Evolutionary conservation across 2,329 filamentous ascomycete species (phyloP), one percentile per base, ranked within the genome.

Genomic region (Alternaria viburni): DNA sequence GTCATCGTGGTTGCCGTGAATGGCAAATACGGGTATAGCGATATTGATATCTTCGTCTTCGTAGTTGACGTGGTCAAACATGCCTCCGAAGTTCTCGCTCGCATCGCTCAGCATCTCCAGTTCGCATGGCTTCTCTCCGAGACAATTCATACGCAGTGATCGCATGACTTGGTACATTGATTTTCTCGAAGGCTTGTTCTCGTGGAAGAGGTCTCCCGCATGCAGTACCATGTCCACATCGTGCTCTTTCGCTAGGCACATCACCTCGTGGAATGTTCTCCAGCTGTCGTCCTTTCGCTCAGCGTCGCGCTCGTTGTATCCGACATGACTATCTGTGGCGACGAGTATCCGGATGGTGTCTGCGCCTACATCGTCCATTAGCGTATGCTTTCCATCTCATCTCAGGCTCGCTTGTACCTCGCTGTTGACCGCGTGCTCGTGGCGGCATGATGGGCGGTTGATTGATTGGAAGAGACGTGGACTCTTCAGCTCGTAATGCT

Each of bases 161-260:
- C 93, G 90, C 93, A 98, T 98, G 65, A 99, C 96, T 77, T 99
- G 93, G 78, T 96, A 98, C 87, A 99, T 92, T 26, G 94, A 90
- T 77, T 97, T 97, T 63, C 96, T 89, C 7, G 93, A 97, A 4
- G 96, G 96, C 74, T 97, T 97, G 80, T 99, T 99, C 72, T 99
- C 95, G 78, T 99, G 96, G 77, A 99, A 99, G 1, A 99, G 87
- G 77, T 99, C 96, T 50, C 96, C 96, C 3, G 91, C 95, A 5
- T 99, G 89, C 3, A 99, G 86, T 0, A 99, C 92, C 96, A 99
- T 98, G 80, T 99, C 96, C 69, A 99, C 96, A 82, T 99, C 96
- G 77, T 91, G 86, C 32, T 90, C 89, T 75, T 91, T 92, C 19
- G 95, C 96, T 45, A 98, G 82, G 68, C 89, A 91, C 91, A 99